phyloP scores from a whole-genome alignment of 306 rosid species.

The Inga leiocalycina region DNA sequence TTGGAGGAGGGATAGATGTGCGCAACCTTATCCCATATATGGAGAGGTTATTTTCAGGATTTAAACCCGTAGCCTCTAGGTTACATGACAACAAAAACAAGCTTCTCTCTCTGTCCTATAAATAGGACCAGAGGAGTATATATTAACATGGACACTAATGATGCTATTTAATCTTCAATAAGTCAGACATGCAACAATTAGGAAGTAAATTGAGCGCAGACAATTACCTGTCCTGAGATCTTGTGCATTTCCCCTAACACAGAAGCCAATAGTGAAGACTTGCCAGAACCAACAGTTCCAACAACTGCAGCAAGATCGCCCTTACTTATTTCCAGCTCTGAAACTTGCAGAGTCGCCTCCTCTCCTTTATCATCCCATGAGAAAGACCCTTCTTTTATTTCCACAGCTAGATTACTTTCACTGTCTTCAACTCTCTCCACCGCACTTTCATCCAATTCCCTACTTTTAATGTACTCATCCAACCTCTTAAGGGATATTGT shows the following conservation, averaged over 20 bases:
- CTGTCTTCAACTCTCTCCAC: neutral
- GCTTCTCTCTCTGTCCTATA: no score
- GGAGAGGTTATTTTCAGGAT: no score
- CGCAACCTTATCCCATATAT: no score
- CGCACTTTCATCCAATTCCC: neutral
- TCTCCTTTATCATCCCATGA: neutral
- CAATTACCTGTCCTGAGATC: neutral
- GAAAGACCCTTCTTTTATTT: neutral
- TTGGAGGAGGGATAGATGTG: no score
- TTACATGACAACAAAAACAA: no score
- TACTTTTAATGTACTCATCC: neutral
- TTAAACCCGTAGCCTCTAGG: fast-evolving
- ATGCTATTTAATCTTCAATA: neutral
- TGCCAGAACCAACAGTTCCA: neutral
- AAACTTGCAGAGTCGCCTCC: neutral
- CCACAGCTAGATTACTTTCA: neutral
- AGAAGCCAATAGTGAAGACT: neutral
- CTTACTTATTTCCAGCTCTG: neutral
- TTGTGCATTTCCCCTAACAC: neutral
- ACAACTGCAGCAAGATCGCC: neutral
- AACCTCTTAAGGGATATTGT: neutral
- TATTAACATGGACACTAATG: neutral
- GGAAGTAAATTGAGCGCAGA: neutral
- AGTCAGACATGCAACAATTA: neutral
- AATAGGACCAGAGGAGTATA: no score